A percentile compares a stretch with the other conserved stretches of the same genome.
Conservation (phyloP, 2,329 filamentous ascomycete species). For the Reticulascus tulasneorum region DNA sequence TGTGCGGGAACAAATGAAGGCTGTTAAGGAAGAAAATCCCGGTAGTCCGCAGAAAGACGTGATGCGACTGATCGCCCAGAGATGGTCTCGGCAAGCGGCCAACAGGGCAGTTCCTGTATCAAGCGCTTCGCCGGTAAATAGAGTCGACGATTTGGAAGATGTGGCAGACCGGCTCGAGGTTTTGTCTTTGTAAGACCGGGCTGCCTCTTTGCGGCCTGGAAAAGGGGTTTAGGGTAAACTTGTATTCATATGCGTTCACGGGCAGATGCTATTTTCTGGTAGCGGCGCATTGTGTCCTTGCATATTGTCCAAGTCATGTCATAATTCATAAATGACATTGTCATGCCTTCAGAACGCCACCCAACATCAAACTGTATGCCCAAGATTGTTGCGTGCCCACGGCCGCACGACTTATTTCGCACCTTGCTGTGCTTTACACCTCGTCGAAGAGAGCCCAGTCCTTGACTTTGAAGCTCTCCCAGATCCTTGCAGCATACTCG, state of each 20-base stretch:
- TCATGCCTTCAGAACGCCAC: too few relatives aligned
- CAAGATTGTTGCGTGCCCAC: too few relatives aligned
- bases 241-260: too few relatives aligned
- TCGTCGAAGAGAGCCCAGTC: constrained; percentile 73
- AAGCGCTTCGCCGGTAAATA: neutral
- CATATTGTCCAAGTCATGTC: too few relatives aligned
- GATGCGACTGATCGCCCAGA: constrained; percentile 62
- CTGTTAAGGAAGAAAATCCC: constrained; percentile 53
- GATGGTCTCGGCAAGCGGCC: constrained; percentile 52
- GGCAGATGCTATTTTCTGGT: too few relatives aligned
- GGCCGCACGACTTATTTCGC: too few relatives aligned
- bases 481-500: constrained; percentile 64
- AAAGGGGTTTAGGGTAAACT: too few relatives aligned
- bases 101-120: constrained; percentile 13
- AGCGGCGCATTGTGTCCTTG: too few relatives aligned
- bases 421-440: constrained; percentile 19
- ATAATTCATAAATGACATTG: too few relatives aligned
- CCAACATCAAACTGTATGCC: too few relatives aligned
- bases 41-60: constrained; percentile 61
- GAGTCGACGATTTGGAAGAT: constrained; percentile 2
- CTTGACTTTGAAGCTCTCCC: constrained; percentile 71
- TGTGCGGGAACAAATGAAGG: constrained; percentile 65
- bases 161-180: constrained; percentile 1
- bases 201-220: too few relatives aligned
- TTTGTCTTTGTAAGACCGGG: constrained; percentile 5